Evolutionary conservation across 305 asterid species (phyloP), one percentile per base, ranked within the genome.

Genomic region (Rubia tinctorum): DNA sequence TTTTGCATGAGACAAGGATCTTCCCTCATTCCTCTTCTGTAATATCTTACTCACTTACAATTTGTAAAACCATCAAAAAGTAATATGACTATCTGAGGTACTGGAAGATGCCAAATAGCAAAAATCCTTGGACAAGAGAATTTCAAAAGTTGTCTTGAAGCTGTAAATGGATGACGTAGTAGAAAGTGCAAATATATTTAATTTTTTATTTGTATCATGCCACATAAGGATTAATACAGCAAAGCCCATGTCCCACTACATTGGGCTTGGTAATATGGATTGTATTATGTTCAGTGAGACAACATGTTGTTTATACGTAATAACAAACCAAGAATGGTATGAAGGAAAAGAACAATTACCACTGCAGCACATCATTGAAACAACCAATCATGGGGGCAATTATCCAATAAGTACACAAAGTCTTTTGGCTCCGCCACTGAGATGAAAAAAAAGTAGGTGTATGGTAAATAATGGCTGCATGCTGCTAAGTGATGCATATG

Each of bases 301-400:
- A 59, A 3, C 20, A 53, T n/a, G n/a, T 17, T 8, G 23, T 18
- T 53, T 18, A 18, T 6, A 34, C 23, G 37, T 5, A 17, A 10
- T 23, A 42, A n/a, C 65, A 18, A 74, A n/a, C 27, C 43, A 37
- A 51, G 12, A 42, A 6, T 49, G 59, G 25, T 40, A 68, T 30
- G 72, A 45, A 1, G 40, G 47, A 30, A 63, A 72, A n/a, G 68
- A 62, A 73, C 68, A 64, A 76, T 80, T 87, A 91, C 98, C 84
- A 93, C 97, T 40, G 98, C 92, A 34, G 91, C 87, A 72, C 98
- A 93, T 71, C 77, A 91, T 76, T 85, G 40, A 73, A 93, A 93
- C 86, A 93, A 73, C 98, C 98, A 93, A 82, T 93, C 98, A 73
- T 94, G 98, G 27, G 98, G 98, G 85, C 90, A 85, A 76, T 94